Base-by-base conservation (phyloP, 768 basidiomycete genomes). In the Hypholoma fasciculare region DNA sequence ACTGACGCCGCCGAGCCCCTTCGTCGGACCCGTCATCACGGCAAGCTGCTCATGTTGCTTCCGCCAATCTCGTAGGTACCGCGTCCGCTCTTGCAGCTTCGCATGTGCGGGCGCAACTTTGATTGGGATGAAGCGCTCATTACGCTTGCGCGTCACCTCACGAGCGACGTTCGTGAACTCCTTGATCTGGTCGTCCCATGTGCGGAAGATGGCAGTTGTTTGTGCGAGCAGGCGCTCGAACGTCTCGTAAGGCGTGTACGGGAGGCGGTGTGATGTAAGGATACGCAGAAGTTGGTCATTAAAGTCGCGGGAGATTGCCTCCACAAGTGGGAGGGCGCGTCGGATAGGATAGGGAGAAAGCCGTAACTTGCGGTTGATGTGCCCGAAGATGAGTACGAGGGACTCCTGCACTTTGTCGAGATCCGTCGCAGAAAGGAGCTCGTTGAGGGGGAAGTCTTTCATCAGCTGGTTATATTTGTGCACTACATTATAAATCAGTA, bases 361-460 rank as follows among this genome's bases (percentile, higher is more conserved):
- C 67, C 89, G 91, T 64, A 99, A 87, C 71, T 96, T 98, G 74
- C 95, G 92, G 71, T 93, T 97, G 70, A 98, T 84, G 70, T 99
- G 97, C 0, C 83, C 83, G 67, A 98, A 98, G 69, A 98, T 96
- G 58, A 90, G 82, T 0, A 83, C 74, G 12, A 98, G 78, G 4
- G 92, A 87, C 72, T 97, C 94, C 69, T 96, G 90, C 38, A 98
- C 89, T 77, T 96, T 97, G 70, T 92, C 90, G 1, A 98, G 84
- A 71, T 98, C 97, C 2, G 97, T 97, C 0, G 97, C 94, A 8
- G 96, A 94, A 26, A 99, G 82, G 17, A 98, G 86, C 68, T 98
- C 96, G 70, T 99, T 97, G 27, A 99, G 80, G 0, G 97, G 97
- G 66, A 98, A 98, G 69, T 99, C 97, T 74, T 96, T 97, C 97